phyloP scores from a whole-genome alignment of 2,329 filamentous ascomycete species.

The Drechslera avenae region DNA sequence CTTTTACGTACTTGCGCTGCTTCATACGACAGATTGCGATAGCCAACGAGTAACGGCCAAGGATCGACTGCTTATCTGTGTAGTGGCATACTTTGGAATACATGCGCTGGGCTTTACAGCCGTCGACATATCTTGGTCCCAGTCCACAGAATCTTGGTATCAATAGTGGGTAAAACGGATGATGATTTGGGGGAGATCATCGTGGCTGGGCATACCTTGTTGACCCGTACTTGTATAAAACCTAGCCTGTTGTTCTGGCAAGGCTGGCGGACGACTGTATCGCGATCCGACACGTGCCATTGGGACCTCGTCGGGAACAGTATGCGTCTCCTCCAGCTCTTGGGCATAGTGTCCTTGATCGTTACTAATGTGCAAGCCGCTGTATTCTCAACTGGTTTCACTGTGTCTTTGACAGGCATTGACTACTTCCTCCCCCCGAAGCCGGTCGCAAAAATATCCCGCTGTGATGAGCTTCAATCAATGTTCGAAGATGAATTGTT shows the following conservation, averaged over 20 bases:
- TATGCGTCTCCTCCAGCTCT: slow-evolving; percentile 16
- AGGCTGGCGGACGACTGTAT: not conserved
- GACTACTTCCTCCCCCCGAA: slow-evolving; percentile 50
- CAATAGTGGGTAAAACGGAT: not conserved
- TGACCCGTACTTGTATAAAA: slow-evolving; percentile 1
- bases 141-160: not conserved
- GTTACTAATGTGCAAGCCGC: slow-evolving; percentile 20
- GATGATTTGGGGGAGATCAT: not conserved
- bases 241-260: not conserved
- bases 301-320: not conserved
- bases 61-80: slow-evolving; percentile 4
- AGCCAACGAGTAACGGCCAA: slow-evolving; percentile 2
- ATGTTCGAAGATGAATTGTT: slow-evolving; percentile 31
- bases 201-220: not conserved
- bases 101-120: not conserved
- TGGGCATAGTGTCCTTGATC: slow-evolving; percentile 13
- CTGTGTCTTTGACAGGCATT: slow-evolving; percentile 47
- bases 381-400: slow-evolving; percentile 47
- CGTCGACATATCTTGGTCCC: not conserved
- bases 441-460: slow-evolving; percentile 41
- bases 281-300: not conserved
- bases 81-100: not conserved
- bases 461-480: slow-evolving; percentile 24
- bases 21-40: not conserved
- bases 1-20: slow-evolving; percentile 3